A percentile compares a stretch with the other conserved stretches of the same genome.
These are phyloP conservation scores for Phalaenopsis equestris DNA, from an alignment of 106 monocot species.

Conservation along the genomic window DNA sequence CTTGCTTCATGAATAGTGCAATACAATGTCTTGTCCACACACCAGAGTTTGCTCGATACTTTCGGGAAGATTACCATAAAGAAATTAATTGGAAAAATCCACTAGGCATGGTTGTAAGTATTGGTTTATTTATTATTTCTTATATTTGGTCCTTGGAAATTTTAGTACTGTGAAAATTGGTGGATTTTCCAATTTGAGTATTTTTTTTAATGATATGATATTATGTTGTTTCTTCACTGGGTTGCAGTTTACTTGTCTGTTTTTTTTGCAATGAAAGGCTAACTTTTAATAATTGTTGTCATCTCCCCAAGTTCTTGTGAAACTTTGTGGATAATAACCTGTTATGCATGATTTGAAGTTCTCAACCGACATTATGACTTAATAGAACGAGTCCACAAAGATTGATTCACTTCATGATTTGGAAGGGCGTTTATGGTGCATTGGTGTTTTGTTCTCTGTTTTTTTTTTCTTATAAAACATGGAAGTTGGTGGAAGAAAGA, in stretches of 20 bases:
- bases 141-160: neutral
- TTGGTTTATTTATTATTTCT: slow-evolving; percentile 2
- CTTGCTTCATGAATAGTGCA: slow-evolving; percentile 99
- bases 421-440: neutral
- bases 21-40: slow-evolving; percentile 99
- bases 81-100: slow-evolving; percentile 99
- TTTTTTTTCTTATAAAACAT: neutral
- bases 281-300: neutral
- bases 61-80: slow-evolving; percentile 84
- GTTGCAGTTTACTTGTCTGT: neutral
- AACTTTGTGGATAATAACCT: neutral
- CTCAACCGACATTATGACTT: neutral
- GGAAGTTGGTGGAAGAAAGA: neutral
- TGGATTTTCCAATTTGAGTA: neutral
- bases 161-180: neutral
- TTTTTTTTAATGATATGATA: neutral
- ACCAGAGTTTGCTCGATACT: slow-evolving; percentile 91
- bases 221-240: neutral
- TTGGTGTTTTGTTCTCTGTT: neutral
- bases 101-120: slow-evolving; percentile 97
- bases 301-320: neutral
- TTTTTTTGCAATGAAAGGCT: neutral
- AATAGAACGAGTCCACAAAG: neutral
- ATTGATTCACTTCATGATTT: neutral
- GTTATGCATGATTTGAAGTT: neutral